A percentile compares a stretch with the other conserved stretches of the same genome.
Conservation (phyloP, 2,329 filamentous ascomycete genomes). For the Ceratocystis cacaofunesta region DNA sequence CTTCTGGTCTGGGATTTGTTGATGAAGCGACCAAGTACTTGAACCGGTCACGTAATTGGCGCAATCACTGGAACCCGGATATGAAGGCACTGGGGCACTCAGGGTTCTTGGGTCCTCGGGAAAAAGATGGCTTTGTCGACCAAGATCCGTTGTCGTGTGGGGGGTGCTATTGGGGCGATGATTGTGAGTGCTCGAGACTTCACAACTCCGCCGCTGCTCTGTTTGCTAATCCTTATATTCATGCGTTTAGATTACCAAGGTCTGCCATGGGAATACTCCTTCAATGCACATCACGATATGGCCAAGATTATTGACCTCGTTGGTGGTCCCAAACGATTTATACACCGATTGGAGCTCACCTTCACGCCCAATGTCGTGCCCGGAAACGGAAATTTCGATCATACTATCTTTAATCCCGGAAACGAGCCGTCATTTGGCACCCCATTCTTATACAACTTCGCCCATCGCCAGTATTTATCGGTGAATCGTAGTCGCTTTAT, state of each 20-base stretch:
- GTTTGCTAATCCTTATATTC: not conserved
- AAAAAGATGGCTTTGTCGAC: slow-evolving; percentile 34
- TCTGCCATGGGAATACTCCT: slow-evolving; percentile 49
- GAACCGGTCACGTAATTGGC: slow-evolving; percentile 50
- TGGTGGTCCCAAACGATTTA: slow-evolving; percentile 42
- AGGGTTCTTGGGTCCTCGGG: slow-evolving; percentile 51
- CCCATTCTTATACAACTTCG: slow-evolving; percentile 56
- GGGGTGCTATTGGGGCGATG: slow-evolving; percentile 51
- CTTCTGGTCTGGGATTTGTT: slow-evolving; percentile 37
- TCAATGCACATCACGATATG: slow-evolving; percentile 58
- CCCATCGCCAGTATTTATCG: slow-evolving; percentile 44
- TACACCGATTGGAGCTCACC: slow-evolving; percentile 43
- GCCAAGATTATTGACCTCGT: slow-evolving; percentile 35
- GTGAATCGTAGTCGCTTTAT: slow-evolving; percentile 44
- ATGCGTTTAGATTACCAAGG: slow-evolving; percentile 36
- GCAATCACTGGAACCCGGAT: slow-evolving; percentile 53
- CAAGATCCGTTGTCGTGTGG: slow-evolving; percentile 45
- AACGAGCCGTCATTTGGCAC: slow-evolving; percentile 54
- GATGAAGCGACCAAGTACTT: slow-evolving; percentile 44
- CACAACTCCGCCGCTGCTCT: not conserved
- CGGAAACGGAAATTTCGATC: slow-evolving; percentile 30
- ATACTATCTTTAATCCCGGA: slow-evolving; percentile 50
- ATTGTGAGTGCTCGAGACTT: slow-evolving; percentile 24
- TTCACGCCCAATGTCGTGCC: slow-evolving; percentile 36
- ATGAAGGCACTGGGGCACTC: slow-evolving; percentile 43